A percentile compares a stretch with the other conserved stretches of the same genome.
phyloP scores from a whole-genome alignment of 192 early-diverging fungal genomes.

The Coemansia sp. region DNA sequence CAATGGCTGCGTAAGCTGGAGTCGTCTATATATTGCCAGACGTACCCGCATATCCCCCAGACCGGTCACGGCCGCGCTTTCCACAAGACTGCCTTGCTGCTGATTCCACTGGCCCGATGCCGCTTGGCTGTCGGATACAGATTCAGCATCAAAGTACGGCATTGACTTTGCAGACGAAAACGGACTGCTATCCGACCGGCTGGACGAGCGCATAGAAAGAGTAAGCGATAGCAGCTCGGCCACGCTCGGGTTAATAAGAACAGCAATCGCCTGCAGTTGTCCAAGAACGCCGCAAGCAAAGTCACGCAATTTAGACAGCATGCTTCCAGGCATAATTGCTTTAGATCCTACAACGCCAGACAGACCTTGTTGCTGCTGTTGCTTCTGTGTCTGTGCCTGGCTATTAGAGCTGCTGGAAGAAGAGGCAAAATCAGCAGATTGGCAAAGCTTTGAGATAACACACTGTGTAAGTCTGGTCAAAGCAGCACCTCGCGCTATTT shows the following conservation, averaged over 20 bases:
- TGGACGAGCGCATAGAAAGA: neutral
- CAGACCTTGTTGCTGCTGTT: neutral
- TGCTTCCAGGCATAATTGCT: neutral
- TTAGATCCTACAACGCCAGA: neutral
- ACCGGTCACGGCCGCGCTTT: neutral
- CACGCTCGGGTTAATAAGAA: constrained; percentile 10
- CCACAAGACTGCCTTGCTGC: neutral
- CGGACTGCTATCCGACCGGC: neutral
- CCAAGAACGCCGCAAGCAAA: constrained; percentile 31
- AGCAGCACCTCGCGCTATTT: constrained; percentile 12
- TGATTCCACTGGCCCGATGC: neutral
- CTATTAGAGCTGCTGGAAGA: neutral
- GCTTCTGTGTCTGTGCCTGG: neutral
- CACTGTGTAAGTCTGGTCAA: constrained; percentile 22
- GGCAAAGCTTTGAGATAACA: constrained; percentile 20
- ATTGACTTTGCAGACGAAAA: constrained; percentile 1
- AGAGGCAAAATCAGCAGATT: neutral
- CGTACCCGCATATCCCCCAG: constrained; percentile 11
- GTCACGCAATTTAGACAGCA: constrained; percentile 19
- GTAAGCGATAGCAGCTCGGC: constrained; percentile 18
- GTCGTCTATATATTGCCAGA: constrained; percentile 25
- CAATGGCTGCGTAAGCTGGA: constrained; percentile 33
- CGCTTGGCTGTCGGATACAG: neutral
- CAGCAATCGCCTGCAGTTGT: constrained; percentile 40
- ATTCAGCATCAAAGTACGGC: neutral